Evolutionary conservation across 352 stramenopile species (phyloP).

Genomic region (Globisporangium nagaii): DNA sequence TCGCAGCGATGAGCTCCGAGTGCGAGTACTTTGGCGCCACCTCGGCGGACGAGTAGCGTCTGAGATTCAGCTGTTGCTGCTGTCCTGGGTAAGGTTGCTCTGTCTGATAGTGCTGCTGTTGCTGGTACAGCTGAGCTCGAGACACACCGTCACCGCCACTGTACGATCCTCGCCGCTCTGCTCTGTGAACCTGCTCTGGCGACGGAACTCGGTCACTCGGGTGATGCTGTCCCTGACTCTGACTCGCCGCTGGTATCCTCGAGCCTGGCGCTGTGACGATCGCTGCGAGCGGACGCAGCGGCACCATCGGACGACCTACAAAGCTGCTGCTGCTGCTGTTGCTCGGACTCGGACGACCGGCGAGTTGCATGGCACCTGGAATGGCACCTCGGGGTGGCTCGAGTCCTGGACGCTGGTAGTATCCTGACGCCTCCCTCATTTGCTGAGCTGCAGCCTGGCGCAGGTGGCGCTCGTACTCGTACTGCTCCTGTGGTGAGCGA

Average conservation of each 20-base stretch:
- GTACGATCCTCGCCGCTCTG: neutral
- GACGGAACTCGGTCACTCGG: neutral
- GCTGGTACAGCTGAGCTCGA: neutral
- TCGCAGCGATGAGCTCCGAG: slow-evolving; percentile 9
- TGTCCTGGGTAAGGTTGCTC: neutral
- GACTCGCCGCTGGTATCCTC: neutral
- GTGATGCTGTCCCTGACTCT: neutral
- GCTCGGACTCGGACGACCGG: neutral
- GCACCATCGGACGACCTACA: neutral
- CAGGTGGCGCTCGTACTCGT: neutral
- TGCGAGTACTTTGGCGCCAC: slow-evolving; percentile 5
- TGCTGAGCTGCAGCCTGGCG: neutral
- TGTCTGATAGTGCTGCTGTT: neutral
- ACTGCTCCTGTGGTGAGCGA: neutral
- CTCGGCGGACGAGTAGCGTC: neutral
- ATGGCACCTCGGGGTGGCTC: neutral
- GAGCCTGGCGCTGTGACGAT: slow-evolving; percentile 2
- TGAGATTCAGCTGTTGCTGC: too few relatives aligned
- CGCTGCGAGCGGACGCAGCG: slow-evolving; percentile 4
- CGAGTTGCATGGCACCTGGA: neutral
- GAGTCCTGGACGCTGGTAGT: neutral
- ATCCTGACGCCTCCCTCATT: neutral
- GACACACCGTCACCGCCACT: neutral
- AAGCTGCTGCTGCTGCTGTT: neutral
- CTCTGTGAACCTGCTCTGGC: neutral